Evolutionary conservation across 371 early-diverging fungal species (phyloP), one percentile per base, ranked within the genome.

Genomic region (Mortierella sp.): DNA sequence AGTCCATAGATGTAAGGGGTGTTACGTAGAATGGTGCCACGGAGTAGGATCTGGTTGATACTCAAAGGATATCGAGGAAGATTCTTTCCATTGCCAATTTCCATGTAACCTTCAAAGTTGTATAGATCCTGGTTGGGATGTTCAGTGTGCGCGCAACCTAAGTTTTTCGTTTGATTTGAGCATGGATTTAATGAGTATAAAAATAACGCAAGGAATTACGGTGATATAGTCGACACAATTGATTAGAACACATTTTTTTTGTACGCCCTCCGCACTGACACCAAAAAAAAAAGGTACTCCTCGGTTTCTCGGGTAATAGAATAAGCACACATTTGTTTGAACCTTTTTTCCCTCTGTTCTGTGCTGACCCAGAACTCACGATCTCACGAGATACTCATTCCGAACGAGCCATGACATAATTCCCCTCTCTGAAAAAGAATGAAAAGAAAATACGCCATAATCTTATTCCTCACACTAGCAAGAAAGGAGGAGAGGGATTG

Each of bases 1-100:
- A 94, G 86, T 16, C 92, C 96, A 64, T 90, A 92, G 39, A 92
- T 85, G 77, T 90, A 94, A 3, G 90, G 87, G 0, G 96, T 95
- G 72, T 96, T 95, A 62, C 95, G 88, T 57, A 96, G 87, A 69
- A 92, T 88, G 2, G 96, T 93, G 20, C 96, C 96, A 64, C 93
- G 88, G 64, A 88, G 84, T 28, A 93, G 83, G 43, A 93, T 60
- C 66, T 88, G 86, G 28, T 70, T 73, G 66, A 84, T 84, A 63
- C 84, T 83, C 30, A 89, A 75, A 3, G 84, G 78, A 28, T 73
- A 65, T 20, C 75, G 73, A 9, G 83, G 72, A 18, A 64, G 61
- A 52, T 75, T 47, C 37, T 72, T 67, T 26, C 75, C 71, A 5
- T 80, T 81, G 58, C 83, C 83, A n/a, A 88, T 32, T 66, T 86